Evolutionary conservation across 2,329 filamentous ascomycete genomes (phyloP), one percentile per base, ranked within the genome.

Genomic region (Xylariaceae sp.): DNA sequence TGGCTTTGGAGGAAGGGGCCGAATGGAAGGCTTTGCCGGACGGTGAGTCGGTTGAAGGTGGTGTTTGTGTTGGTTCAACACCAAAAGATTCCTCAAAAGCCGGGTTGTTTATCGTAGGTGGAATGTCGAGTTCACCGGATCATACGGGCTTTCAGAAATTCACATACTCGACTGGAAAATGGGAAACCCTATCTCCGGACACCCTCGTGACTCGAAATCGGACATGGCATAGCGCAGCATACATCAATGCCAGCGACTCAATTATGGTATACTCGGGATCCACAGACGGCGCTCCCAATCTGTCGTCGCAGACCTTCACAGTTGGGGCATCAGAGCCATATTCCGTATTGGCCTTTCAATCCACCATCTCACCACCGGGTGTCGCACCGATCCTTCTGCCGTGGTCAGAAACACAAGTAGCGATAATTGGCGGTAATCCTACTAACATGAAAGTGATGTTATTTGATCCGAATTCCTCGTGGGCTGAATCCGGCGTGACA

Each of bases 261-360:
- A 89, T 98, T 52, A 75, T 97, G 20, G 81, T 96, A 21, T 97
- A 93, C 70, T 90, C 88, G 29, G 93, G 93, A 44, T 85, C 81
- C 16, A 85, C 87, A 65, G 83, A 87, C 63, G 84, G 84, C 21
- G 76, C 75, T 32, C 72, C 75, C 7, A 73, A 76, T 6, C 76
- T 83, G 0, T 92, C 90, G 0, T 84, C 87, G 1, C 82, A 91
- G 64, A 93, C 91, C 0, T 96, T 93, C 67, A 80, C 88, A 18
- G 86, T 97, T 56, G 77, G 80, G 2, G 86, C 88, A 1, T 79
- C 79, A 4, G 75, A 81, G 29, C 90, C 91, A 0, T 90, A 89
- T 70, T 71, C 65, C 3, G 82, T 93, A 3, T 68, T 77, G 9
- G 80, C 89, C 0, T 86, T 80, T 67, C 77, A 79, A 50, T 83